Conservation (phyloP, 2,329 filamentous ascomycete species). For the Magnaporthiopsis incrustans region DNA sequence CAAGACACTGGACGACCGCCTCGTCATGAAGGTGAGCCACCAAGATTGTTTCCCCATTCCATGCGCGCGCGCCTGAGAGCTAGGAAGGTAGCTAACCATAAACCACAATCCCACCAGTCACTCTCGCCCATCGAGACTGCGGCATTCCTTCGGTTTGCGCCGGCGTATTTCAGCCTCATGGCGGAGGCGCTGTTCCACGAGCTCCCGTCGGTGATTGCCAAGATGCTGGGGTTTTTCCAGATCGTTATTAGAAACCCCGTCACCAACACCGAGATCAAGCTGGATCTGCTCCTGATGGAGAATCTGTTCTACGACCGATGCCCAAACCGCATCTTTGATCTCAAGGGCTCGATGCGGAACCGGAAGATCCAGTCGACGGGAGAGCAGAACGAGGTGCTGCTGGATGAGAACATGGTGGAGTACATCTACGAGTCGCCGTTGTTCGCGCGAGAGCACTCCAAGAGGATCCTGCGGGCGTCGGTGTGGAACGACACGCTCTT, state of each 20-base stretch:
- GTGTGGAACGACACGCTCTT: conserved; percentile 99
- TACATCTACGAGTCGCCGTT: conserved; percentile 97
- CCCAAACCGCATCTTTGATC: conserved; percentile 84
- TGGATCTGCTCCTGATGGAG: conserved; percentile 92
- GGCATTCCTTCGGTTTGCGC: conserved; percentile 90
- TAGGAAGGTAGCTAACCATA: not conserved
- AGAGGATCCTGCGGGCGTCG: conserved; percentile 81
- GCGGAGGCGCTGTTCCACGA: conserved; percentile 93
- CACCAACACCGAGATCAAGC: conserved; percentile 88
- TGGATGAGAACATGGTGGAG: conserved; percentile 98
- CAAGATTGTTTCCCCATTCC: not conserved
- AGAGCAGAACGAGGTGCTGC: conserved; percentile 88
- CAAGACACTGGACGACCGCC: conserved; percentile 89
- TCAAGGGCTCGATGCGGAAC: conserved; percentile 98
- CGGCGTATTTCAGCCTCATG: conserved; percentile 96
- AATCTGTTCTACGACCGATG: conserved; percentile 95
- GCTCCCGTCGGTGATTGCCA: conserved; percentile 91
- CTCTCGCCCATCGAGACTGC: conserved; percentile 86
- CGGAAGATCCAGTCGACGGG: conserved; percentile 94
- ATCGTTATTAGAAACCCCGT: conserved; percentile 92
- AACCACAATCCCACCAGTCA: conserved; percentile 31
- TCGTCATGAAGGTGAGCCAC: conserved; percentile 65
- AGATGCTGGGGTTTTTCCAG: conserved; percentile 98
- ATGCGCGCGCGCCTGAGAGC: not conserved
- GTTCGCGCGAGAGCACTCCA: conserved; percentile 91